Percentiles rank a stretch among this genome's conserved stretches.
Evolutionary conservation across 2,329 filamentous ascomycete species (phyloP).

Genomic region (Penicillium sp.): DNA sequence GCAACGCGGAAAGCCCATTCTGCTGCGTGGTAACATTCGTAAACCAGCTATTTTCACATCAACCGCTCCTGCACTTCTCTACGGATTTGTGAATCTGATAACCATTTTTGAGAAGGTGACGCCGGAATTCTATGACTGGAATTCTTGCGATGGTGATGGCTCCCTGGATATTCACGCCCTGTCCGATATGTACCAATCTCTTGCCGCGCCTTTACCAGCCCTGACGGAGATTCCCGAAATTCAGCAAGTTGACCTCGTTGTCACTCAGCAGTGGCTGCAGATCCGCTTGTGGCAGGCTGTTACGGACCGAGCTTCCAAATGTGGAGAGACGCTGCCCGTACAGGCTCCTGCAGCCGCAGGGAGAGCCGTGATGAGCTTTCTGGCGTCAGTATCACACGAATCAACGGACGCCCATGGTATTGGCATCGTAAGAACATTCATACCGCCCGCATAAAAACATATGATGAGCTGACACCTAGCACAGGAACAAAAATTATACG

Average conservation of each 20-base stretch:
- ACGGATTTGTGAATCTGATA: not conserved
- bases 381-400: not conserved
- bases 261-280: not conserved
- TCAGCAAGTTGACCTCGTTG: not conserved
- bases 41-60: not conserved
- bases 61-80: not conserved
- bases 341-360: not conserved
- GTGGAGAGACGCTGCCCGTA: not conserved
- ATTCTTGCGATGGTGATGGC: not conserved
- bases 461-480: not conserved
- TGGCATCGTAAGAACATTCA: not conserved
- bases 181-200: not conserved
- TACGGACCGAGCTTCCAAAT: not conserved
- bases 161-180: not conserved
- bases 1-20: not conserved
- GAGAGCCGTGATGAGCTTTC: not conserved
- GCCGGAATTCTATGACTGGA: not conserved
- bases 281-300: not conserved
- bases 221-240: not conserved
- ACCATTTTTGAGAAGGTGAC: not conserved
- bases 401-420: not conserved
- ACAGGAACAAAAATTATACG: not conserved
- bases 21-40: not conserved
- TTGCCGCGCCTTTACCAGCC: not conserved
- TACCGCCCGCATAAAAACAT: not conserved